phyloP scores from a whole-genome alignment of 2,329 filamentous ascomycete species.

The Ophiostoma sp. region DNA sequence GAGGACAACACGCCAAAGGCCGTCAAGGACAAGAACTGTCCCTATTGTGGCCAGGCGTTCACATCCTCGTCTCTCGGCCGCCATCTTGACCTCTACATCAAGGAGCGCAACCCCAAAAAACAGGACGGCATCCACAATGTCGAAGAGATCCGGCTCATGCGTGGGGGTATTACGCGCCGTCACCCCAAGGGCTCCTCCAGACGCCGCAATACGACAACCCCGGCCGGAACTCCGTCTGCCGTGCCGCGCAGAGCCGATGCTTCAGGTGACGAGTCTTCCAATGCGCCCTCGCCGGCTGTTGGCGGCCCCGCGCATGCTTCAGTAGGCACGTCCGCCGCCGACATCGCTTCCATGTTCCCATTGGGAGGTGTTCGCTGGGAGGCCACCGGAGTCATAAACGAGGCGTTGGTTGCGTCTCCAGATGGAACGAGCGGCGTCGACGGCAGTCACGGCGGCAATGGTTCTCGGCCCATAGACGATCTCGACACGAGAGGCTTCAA shows the following conservation, averaged over 20 bases:
- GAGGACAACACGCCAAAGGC: conserved; percentile 47
- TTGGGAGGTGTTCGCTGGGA: conserved; percentile 68
- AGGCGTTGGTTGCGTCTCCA: conserved; percentile 58
- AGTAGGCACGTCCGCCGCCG: conserved; percentile 51
- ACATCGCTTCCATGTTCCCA: conserved; percentile 43
- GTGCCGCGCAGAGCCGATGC: conserved; percentile 43
- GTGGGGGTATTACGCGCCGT: conserved; percentile 81
- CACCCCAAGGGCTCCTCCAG: conserved; percentile 69
- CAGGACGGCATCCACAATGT: conserved; percentile 87
- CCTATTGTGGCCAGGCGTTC: conserved; percentile 85
- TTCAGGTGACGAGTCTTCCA: conserved; percentile 43
- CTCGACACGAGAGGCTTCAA: conserved; percentile 34
- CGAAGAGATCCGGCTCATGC: conserved; percentile 79
- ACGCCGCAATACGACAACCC: conserved; percentile 63
- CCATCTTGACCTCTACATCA: conserved; percentile 92
- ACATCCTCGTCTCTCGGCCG: conserved; percentile 91
- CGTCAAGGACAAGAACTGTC: conserved; percentile 82
- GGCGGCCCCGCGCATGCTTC: conserved; percentile 46
- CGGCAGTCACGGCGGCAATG: conserved; percentile 8
- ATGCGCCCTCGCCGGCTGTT: conserved; percentile 40
- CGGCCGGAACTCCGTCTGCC: conserved; percentile 51
- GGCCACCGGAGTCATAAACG: conserved; percentile 74
- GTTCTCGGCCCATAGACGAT: neutral
- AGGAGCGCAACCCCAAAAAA: conserved; percentile 85
- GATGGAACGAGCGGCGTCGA: conserved; percentile 42